phyloP scores from a whole-genome alignment of 192 early-diverging fungal species.

The Rhizophagus sp. region DNA sequence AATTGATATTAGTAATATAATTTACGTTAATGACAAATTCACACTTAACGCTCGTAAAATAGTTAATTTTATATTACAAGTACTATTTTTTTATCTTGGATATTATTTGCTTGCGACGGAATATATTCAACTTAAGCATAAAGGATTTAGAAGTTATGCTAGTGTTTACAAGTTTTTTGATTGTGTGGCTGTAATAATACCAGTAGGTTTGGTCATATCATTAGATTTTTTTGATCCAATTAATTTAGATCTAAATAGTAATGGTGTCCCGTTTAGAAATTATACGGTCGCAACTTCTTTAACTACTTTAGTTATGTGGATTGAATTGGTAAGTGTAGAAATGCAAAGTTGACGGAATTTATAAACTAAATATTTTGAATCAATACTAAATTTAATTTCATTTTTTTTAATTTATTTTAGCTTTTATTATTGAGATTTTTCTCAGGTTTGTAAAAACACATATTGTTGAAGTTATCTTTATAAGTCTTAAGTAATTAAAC shows the following conservation, averaged over 20 bases:
- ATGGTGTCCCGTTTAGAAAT: background rate
- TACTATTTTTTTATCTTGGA: no score
- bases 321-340: background rate
- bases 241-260: background rate
- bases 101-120: background rate
- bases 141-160: background rate
- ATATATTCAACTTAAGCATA: background rate
- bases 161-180: conserved; percentile 7
- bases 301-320: conserved; percentile 10
- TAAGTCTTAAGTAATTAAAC: background rate
- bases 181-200: background rate
- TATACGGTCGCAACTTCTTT: background rate
- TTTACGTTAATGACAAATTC: no score
- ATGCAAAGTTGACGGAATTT: background rate
- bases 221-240: background rate
- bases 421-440: conserved; percentile 10
- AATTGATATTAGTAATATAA: no score
- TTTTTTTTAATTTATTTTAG: background rate
- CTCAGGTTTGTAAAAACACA: background rate
- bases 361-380: background rate
- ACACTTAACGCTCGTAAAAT: no score
- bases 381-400: conserved; percentile 5
- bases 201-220: background rate
- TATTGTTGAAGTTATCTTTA: background rate
- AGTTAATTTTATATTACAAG: no score